Evolutionary conservation across 495 filamentous ascomycete species (phyloP).

Genomic region (Cudoniella acicularis): DNA sequence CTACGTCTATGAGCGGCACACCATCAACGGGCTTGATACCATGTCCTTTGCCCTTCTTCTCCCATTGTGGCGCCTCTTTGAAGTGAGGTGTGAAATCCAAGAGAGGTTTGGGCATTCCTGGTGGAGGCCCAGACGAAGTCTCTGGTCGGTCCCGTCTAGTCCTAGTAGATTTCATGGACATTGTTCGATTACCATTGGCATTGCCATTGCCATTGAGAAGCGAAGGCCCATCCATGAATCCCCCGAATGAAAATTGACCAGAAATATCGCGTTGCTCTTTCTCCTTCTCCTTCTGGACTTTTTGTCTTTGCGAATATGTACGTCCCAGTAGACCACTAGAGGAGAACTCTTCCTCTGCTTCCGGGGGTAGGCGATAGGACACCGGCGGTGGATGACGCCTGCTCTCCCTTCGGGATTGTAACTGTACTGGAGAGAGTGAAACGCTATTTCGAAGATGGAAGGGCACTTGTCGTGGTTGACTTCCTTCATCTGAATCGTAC

Average conservation of each 20-base stretch:
- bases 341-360: slow-evolving; percentile 46
- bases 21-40: slow-evolving; percentile 57
- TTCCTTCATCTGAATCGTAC: slow-evolving; percentile 23
- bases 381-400: slow-evolving; percentile 37
- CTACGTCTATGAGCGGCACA: slow-evolving; percentile 60
- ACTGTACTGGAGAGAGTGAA: not conserved
- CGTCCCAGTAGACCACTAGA: slow-evolving; percentile 57
- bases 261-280: not conserved
- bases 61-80: slow-evolving; percentile 68
- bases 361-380: slow-evolving; percentile 15
- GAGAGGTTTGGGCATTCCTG: slow-evolving; percentile 55
- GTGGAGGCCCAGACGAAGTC: slow-evolving; percentile 19
- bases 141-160: slow-evolving; percentile 3
- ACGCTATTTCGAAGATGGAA: slow-evolving; percentile 26
- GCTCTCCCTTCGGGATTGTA: slow-evolving; percentile 31
- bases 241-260: slow-evolving; percentile 15
- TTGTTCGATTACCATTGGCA: not conserved
- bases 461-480: slow-evolving; percentile 22
- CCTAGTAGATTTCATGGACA: slow-evolving; percentile 15
- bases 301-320: slow-evolving; percentile 59
- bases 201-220: slow-evolving; percentile 37
- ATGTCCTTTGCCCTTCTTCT: slow-evolving; percentile 59
- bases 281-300: slow-evolving; percentile 51
- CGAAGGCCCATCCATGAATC: slow-evolving; percentile 48
- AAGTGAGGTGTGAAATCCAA: slow-evolving; percentile 75